Base-by-base conservation (phyloP, 179 eudicot genomes). In the Gypsophila paniculata region DNA sequence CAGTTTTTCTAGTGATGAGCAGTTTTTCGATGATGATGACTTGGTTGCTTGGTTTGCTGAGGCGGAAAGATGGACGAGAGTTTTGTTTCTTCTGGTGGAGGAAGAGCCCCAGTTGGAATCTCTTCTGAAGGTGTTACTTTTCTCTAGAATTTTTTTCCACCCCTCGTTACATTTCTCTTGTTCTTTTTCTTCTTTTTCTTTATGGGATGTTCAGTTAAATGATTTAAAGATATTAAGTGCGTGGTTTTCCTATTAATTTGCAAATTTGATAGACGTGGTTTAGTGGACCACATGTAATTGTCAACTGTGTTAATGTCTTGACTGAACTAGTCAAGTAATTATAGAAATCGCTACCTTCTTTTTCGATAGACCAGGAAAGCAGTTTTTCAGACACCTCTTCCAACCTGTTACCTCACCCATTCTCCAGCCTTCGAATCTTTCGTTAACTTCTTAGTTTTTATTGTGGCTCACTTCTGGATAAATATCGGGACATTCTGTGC, bases 1-100 rank as follows among this genome's bases (percentile, higher is more conserved):
- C 58, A 25, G 75, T 72, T 39, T 69, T 72, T 65, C 72, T 51
- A 62, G 72, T 70, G 77, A 62, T 68, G 77, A 54, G 58, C 38
- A 60, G 61, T 76, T 62, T 58, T 94, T 73, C 74, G 91, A 89
- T 63, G 97, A 94, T 57, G 97, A 84, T 82, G 97, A 91, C 70
- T 69, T 91, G 83, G 78, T 74, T 75, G 82, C 85, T 21, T 94
- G 99, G 99, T 82, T 65, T 70, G 78, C 80, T 73, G 87, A 87
- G 78, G 90, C 90, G 14, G 90, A 79, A 78, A 83, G 96, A 80
- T 94, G 99, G 99, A 83, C 91, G 7, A 87, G 96, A 71, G 86
- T 87, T 72, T 77, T 89, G 42, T 94, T 94, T 78, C 96, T 94
- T 82, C 76, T 82, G 51, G 77, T 78, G 44, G 79, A 86, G 74